phyloP scores from a whole-genome alignment of 768 basidiomycete genomes.

The Vararia minispora region DNA sequence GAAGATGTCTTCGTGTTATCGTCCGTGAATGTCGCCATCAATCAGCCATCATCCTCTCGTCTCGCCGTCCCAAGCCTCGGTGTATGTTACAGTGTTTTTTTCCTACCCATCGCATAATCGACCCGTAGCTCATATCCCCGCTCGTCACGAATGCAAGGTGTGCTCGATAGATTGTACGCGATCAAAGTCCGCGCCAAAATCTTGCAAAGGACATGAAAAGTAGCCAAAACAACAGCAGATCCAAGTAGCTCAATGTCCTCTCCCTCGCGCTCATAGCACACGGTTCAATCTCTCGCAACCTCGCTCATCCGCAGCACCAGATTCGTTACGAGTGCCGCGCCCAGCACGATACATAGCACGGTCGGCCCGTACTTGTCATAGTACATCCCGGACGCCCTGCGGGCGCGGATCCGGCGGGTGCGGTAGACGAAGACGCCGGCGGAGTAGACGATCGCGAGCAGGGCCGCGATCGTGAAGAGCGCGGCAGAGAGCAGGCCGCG shows the following conservation, averaged over 20 bases:
- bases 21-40: too few species aligned
- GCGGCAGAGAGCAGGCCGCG: conserved; percentile 78
- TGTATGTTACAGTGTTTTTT: too few species aligned
- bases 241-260: too few species aligned
- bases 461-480: conserved; percentile 82
- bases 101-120: too few species aligned
- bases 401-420: conserved; percentile 52
- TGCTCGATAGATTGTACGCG: too few species aligned
- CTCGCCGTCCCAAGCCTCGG: too few species aligned
- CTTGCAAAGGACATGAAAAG: too few species aligned
- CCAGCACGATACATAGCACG: conserved; percentile 55
- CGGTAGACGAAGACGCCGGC: conserved; percentile 74
- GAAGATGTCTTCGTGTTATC: too few species aligned
- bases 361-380: conserved; percentile 87
- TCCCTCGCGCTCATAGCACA: neutral
- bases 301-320: conserved; percentile 57
- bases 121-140: too few species aligned
- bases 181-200: too few species aligned
- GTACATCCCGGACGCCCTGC: conserved; percentile 71
- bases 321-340: conserved; percentile 63
- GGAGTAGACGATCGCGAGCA: conserved; percentile 81
- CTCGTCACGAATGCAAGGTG: too few species aligned
- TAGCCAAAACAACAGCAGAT: neutral
- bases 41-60: too few species aligned
- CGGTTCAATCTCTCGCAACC: conserved; percentile 19